Conservation (phyloP, 257 asterid genomes). For the Plantago major region DNA sequence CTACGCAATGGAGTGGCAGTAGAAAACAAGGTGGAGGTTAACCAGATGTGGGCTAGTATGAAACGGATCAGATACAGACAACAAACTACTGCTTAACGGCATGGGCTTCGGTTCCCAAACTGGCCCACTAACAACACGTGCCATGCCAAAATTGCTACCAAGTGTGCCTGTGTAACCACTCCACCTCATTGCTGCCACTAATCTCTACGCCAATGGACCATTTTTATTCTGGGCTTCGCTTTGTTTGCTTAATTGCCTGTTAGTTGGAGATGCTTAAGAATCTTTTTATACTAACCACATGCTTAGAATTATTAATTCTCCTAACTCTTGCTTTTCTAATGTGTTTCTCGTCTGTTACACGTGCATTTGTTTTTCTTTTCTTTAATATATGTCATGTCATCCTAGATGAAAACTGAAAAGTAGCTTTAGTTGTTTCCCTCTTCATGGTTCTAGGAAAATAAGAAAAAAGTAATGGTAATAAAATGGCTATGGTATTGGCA, state of each 20-base stretch:
- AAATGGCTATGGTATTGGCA: too few relatives aligned
- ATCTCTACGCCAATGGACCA: slow-evolving; percentile 29
- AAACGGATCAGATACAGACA: not conserved
- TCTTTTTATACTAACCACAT: too few relatives aligned
- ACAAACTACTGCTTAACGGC: not conserved
- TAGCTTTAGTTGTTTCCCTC: too few relatives aligned
- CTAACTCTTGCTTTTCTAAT: too few relatives aligned
- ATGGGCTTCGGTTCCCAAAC: slow-evolving; percentile 2
- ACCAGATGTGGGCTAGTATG: slow-evolving; percentile 9
- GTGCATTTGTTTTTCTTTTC: too few relatives aligned
- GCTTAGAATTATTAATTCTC: too few relatives aligned
- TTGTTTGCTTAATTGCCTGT: not conserved
- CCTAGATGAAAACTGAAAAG: too few relatives aligned
- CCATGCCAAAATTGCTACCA: not conserved
- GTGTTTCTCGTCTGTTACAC: too few relatives aligned
- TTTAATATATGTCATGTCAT: too few relatives aligned
- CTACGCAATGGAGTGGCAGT: slow-evolving; percentile 4
- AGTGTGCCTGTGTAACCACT: slow-evolving; percentile 6
- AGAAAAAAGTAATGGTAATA: too few relatives aligned
- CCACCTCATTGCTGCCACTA: slow-evolving; percentile 38
- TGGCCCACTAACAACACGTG: not conserved
- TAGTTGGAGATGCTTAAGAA: not conserved
- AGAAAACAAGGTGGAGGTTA: slow-evolving; percentile 16
- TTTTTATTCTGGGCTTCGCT: not conserved
- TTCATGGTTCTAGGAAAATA: too few relatives aligned